Percentiles rank a stretch among this genome's conserved stretches.
Evolutionary conservation across 345 rosid species (phyloP).

Genomic region (Raphanus sativus): DNA sequence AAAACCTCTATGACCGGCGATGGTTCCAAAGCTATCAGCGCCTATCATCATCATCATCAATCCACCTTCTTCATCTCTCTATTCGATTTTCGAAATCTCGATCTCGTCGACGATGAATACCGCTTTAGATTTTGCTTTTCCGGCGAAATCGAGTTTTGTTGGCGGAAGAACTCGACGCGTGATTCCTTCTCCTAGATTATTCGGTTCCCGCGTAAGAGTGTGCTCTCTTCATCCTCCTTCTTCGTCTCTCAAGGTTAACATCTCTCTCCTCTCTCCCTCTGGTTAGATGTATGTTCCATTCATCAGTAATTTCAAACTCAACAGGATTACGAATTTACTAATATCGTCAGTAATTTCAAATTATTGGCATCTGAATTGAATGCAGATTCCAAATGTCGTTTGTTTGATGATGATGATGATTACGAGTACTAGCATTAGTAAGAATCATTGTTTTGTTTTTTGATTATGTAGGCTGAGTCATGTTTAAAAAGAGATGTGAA

Average conservation of each 20-base stretch:
- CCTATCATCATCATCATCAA: not conserved
- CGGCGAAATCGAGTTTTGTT: not conserved
- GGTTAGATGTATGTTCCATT: not conserved
- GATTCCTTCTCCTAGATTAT: conserved; percentile 6
- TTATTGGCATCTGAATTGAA: not conserved
- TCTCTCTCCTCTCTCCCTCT: not conserved
- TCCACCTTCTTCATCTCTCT: not conserved
- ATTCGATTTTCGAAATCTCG: not conserved
- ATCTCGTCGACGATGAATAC: not conserved
- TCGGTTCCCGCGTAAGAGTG: conserved; percentile 13
- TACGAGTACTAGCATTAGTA: not conserved
- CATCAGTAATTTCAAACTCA: too few species aligned
- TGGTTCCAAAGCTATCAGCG: not conserved
- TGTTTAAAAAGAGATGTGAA: conserved; percentile 49
- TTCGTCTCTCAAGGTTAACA: conserved; percentile 35
- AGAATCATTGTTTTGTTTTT: not conserved
- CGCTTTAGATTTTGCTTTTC: conserved; percentile 18
- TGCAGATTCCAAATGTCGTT: not conserved
- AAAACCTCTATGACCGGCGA: not conserved
- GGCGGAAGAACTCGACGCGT: conserved; percentile 9
- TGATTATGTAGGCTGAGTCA: conserved; percentile 49
- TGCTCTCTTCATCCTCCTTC: conserved; percentile 19
- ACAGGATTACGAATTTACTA: not conserved
- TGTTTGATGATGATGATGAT: not conserved
- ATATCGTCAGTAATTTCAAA: not conserved